phyloP scores from a whole-genome alignment of 345 rosid genomes.

The Euphorbia peplus region DNA sequence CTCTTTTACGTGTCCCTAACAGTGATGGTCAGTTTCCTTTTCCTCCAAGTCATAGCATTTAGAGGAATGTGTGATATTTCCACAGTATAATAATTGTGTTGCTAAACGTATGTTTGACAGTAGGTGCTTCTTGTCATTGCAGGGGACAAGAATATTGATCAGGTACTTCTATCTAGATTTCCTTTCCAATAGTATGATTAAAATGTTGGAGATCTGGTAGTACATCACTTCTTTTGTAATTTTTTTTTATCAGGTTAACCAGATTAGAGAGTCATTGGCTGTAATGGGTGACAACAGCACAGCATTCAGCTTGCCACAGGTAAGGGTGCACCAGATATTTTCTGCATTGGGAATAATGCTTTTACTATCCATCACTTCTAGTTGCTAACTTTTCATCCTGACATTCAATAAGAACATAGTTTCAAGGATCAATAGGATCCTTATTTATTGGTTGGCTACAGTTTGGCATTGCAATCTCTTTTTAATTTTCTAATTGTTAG shows the following conservation, averaged over 20 bases:
- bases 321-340: constrained; percentile 32
- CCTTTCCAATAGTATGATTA: constrained; percentile 6
- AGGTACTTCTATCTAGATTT: constrained; percentile 42
- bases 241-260: constrained; percentile 61
- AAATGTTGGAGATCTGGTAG: constrained; percentile 14
- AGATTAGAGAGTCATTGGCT: constrained; percentile 88
- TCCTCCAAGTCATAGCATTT: neutral
- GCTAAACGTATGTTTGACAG: constrained; percentile 20
- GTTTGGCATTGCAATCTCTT: neutral
- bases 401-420: too few species aligned
- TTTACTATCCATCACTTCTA: neutral
- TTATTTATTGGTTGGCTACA: neutral
- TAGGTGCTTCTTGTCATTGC: constrained; percentile 38
- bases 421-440: too few species aligned
- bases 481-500: neutral
- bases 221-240: neutral
- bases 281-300: constrained; percentile 98
- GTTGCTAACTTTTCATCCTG: neutral
- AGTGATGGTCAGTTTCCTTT: constrained; percentile 52
- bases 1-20: constrained; percentile 84
- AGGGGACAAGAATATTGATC: constrained; percentile 92
- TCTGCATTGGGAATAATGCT: neutral
- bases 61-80: constrained; percentile 14
- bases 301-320: constrained; percentile 97
- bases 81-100: constrained; percentile 12